phyloP scores from a whole-genome alignment of 2,329 filamentous ascomycete species.

The Metarhizium brunneum region DNA sequence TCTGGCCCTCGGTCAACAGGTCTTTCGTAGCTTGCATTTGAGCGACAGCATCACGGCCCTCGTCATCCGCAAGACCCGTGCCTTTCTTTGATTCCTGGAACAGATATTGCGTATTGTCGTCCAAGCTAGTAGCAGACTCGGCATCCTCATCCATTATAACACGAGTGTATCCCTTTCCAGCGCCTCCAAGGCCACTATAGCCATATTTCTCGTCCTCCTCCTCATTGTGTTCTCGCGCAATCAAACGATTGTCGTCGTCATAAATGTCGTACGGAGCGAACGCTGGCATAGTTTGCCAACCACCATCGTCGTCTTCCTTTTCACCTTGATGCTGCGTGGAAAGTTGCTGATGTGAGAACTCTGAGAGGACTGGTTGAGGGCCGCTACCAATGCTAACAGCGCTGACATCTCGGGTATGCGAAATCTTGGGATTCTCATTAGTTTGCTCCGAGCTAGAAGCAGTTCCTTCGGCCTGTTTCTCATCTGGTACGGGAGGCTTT shows the following conservation, averaged over 20 bases:
- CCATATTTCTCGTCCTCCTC: constrained; percentile 58
- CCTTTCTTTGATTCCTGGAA: constrained; percentile 62
- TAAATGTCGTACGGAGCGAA: constrained; percentile 92
- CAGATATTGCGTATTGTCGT: constrained; percentile 92
- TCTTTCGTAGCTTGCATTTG: constrained; percentile 97
- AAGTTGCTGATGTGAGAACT: constrained; percentile 85
- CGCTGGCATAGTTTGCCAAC: constrained; percentile 91
- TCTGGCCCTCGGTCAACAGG: constrained; percentile 86
- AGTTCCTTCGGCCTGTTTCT: background rate
- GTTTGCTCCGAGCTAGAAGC: background rate
- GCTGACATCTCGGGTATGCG: constrained; percentile 28
- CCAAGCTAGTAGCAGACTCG: constrained; percentile 88
- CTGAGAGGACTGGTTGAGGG: constrained; percentile 41
- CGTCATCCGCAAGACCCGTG: constrained; percentile 53
- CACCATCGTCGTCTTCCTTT: constrained; percentile 49
- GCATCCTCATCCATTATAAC: constrained; percentile 94
- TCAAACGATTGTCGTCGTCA: constrained; percentile 80
- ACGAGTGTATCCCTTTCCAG: constrained; percentile 89
- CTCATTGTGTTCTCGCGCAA: constrained; percentile 72
- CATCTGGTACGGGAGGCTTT: background rate
- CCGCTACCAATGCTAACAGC: constrained; percentile 13
- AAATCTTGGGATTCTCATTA: constrained; percentile 7
- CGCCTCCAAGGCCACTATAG: constrained; percentile 74
- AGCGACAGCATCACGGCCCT: constrained; percentile 73
- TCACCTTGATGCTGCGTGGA: constrained; percentile 47